phyloP scores from a whole-genome alignment of 495 filamentous ascomycete species.

The Bombardia bombarda region DNA sequence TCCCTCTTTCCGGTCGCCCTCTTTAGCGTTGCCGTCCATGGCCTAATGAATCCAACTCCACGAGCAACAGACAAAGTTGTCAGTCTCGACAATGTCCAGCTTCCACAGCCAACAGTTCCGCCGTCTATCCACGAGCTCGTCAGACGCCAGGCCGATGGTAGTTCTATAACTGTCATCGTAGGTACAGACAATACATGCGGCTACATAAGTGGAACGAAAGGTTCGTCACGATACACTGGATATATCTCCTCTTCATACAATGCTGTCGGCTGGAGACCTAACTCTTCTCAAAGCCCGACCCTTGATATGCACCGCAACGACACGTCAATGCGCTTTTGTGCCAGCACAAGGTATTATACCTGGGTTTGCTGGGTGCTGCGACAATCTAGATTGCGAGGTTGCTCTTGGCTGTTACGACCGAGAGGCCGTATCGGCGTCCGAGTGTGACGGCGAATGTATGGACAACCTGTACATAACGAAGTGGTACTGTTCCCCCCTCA shows the following conservation, averaged over 20 bases:
- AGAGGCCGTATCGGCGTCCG: not conserved
- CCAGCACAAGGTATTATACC: constrained; percentile 10
- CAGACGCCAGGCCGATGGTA: constrained; percentile 18
- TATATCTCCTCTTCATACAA: not conserved
- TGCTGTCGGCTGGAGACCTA: too few relatives aligned
- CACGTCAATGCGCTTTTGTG: constrained; percentile 23
- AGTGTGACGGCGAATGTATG: constrained; percentile 28
- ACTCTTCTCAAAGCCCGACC: not conserved
- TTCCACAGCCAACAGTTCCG: constrained; percentile 24
- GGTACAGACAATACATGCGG: constrained; percentile 44
- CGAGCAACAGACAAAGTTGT: constrained; percentile 18
- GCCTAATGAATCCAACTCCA: constrained; percentile 26
- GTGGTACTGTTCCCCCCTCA: constrained; percentile 20
- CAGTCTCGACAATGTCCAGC: constrained; percentile 11
- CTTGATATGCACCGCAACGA: not conserved
- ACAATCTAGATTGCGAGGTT: constrained; percentile 24
- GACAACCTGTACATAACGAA: constrained; percentile 28
- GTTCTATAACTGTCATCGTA: constrained; percentile 26
- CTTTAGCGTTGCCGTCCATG: constrained; percentile 25
- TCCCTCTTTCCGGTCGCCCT: constrained; percentile 7
- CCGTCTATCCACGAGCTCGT: constrained; percentile 23
- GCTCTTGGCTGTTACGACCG: constrained; percentile 12
- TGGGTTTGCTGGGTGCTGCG: constrained; percentile 33
- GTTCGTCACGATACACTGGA: constrained; percentile 9
- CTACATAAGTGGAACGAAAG: constrained; percentile 29